phyloP scores from a whole-genome alignment of 352 stramenopile species.

The Phytophthora rubi region DNA sequence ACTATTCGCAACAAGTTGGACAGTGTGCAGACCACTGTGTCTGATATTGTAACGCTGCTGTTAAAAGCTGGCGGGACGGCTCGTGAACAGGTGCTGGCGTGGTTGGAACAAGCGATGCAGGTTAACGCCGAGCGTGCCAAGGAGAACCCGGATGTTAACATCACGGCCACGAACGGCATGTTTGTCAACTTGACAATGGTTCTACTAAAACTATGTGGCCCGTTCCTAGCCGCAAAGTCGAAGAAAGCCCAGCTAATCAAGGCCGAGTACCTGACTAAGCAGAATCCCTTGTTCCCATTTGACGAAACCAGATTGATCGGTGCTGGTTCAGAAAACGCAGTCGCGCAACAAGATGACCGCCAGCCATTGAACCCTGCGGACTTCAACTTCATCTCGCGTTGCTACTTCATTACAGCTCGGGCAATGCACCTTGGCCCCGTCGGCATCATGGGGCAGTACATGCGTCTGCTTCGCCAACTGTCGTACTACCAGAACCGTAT shows the following conservation, averaged over 20 bases:
- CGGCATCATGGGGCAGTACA: slow-evolving; percentile 81
- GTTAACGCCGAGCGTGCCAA: slow-evolving; percentile 81
- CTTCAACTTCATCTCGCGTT: slow-evolving; percentile 97
- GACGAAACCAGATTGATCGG: slow-evolving; percentile 68
- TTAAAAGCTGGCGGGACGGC: slow-evolving; percentile 64
- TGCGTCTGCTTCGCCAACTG: slow-evolving; percentile 90
- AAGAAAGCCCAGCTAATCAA: slow-evolving; percentile 85
- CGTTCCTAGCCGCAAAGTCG: slow-evolving; percentile 78
- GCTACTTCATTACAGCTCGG: slow-evolving; percentile 95
- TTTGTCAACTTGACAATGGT: slow-evolving; percentile 85
- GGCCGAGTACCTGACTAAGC: slow-evolving; percentile 48
- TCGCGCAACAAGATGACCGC: slow-evolving; percentile 31
- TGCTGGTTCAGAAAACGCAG: slow-evolving; percentile 13
- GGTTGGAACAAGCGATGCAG: slow-evolving; percentile 78
- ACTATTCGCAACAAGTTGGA: slow-evolving; percentile 73
- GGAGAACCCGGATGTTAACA: slow-evolving; percentile 76
- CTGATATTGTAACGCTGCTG: slow-evolving; percentile 73
- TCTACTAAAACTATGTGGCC: slow-evolving; percentile 78
- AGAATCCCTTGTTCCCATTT: slow-evolving; percentile 68
- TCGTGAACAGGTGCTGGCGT: slow-evolving; percentile 70
- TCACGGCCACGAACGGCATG: slow-evolving; percentile 74
- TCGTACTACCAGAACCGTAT: slow-evolving; percentile 89
- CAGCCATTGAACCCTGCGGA: slow-evolving; percentile 38
- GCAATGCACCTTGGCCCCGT: slow-evolving; percentile 93
- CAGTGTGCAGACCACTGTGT: slow-evolving; percentile 62